Evolutionary conservation across 768 basidiomycete genomes (phyloP).

Genomic region (Tylopilus sp.): DNA sequence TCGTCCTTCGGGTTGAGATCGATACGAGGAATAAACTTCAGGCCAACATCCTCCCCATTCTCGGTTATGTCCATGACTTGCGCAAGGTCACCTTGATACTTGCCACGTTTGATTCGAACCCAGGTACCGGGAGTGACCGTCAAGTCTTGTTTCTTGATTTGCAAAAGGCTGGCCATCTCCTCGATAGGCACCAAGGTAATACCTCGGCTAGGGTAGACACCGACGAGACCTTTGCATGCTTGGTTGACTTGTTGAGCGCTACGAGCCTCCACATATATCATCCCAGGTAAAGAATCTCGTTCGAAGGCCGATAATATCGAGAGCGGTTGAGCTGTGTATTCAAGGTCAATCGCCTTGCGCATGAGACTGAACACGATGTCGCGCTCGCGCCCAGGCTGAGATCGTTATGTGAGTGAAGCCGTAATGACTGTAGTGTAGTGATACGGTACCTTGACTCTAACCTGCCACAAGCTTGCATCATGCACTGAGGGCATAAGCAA

Average conservation of each 20-base stretch:
- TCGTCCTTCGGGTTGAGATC: slow-evolving; percentile 92
- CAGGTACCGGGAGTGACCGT: slow-evolving; percentile 84
- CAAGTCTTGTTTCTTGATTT: slow-evolving; percentile 92
- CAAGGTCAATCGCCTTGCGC: slow-evolving; percentile 85
- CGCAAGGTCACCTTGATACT: slow-evolving; percentile 91
- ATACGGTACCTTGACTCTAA: slow-evolving; percentile 77
- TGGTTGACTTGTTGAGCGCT: slow-evolving; percentile 81
- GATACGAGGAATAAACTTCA: slow-evolving; percentile 96
- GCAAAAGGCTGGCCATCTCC: slow-evolving; percentile 95
- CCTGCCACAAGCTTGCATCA: slow-evolving; percentile 94
- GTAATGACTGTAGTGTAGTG: background rate
- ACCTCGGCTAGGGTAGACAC: slow-evolving; percentile 82
- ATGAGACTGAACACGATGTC: slow-evolving; percentile 93
- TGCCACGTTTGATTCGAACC: slow-evolving; percentile 93
- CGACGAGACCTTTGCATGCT: slow-evolving; percentile 88
- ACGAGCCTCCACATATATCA: slow-evolving; percentile 95
- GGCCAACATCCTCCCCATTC: slow-evolving; percentile 87
- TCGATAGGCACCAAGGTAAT: slow-evolving; percentile 88
- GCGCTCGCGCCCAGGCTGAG: slow-evolving; percentile 84
- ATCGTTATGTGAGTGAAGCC: background rate
- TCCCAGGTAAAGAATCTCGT: slow-evolving; percentile 90
- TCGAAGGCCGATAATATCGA: slow-evolving; percentile 93
- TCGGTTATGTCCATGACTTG: slow-evolving; percentile 94
- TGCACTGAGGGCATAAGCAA: slow-evolving; percentile 95
- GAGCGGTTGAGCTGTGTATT: slow-evolving; percentile 74